Base-by-base conservation (phyloP, 306 rosid genomes). In the Quercus variabilis region DNA sequence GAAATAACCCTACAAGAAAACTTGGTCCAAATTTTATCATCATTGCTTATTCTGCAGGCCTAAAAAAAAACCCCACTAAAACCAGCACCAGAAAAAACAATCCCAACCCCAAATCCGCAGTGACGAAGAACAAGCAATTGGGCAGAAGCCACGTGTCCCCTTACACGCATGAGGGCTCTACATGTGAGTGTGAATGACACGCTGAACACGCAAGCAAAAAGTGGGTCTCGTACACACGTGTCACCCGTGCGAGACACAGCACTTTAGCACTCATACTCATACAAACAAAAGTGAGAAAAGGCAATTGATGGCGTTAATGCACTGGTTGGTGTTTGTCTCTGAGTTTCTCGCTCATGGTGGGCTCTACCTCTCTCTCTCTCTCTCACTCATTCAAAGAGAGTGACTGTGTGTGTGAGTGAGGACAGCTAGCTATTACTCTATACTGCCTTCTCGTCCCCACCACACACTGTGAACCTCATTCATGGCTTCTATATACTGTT, bases 371-470 rank as follows among this genome's bases (percentile, higher is more conserved):
- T 73, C 78, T 28, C 74, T 62, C 78, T 72, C 78, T 28, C 74
- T 62, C 78, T 51, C 15, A 23, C 41, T 62, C 76, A 69, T 70
- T 67, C 54, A 49, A 49, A 12, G 54, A 49, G 54, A 12, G 17
- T 10, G 54, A 49, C 4, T 10, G 17, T 31, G 33, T 5, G 54
- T 10, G 17, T 10, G 54, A 49, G 54, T 51, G 82, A 73, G 81
- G 60, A 14, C 80, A 84, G 92, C 98, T 89, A 89, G 94, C 98
- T 89, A 91, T 84, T 87, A 86, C 85, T 83, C 46, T 78, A 76
- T 35, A 21, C 88, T 80, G 85, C 84, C 78, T 38, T 73, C 56
- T 75, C 33, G 90, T 83, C 88, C 97, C 92, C 89, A 88, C 92
- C 89, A 88, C 93, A 73, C 77, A 57, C 83, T 86, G 88, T 79